These are phyloP conservation scores for Coniophora puteana DNA, from an alignment of 1,284 basidiomycete species.

Conservation along the genomic window DNA sequence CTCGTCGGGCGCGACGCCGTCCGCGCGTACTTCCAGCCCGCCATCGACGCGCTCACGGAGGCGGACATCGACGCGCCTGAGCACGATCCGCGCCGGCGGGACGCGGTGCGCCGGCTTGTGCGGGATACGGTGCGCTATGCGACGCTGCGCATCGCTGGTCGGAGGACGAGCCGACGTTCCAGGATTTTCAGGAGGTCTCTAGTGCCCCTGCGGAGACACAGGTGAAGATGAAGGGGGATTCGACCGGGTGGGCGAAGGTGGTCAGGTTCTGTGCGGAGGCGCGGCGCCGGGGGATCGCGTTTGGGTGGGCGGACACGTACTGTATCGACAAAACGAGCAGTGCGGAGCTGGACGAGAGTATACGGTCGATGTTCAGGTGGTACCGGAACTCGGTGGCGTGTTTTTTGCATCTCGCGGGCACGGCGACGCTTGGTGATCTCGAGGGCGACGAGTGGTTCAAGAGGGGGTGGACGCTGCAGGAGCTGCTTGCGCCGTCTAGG, in stretches of 20 bases:
- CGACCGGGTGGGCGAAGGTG: neutral
- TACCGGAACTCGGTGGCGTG: neutral
- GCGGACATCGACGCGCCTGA: too few relatives aligned
- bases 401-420: neutral
- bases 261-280: neutral
- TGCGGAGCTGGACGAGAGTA: conserved; percentile 1
- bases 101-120: neutral
- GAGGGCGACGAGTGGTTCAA: neutral
- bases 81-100: too few relatives aligned
- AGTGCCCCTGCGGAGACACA: too few relatives aligned
- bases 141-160: neutral
- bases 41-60: neutral
- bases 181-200: too few relatives aligned
- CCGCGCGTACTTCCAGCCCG: neutral
- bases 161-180: too few relatives aligned
- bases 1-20: neutral
- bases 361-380: conserved; percentile 1
- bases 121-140: neutral
- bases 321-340: too few relatives aligned
- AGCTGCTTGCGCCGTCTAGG: neutral
- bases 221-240: too few relatives aligned
- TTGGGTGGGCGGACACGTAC: conserved; percentile 1
- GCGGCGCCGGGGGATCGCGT: neutral
- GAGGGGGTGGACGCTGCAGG: too few relatives aligned
- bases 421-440: neutral